Evolutionary conservation across 2,329 filamentous ascomycete species (phyloP).

Genomic region (Ceratocystis destructans): DNA sequence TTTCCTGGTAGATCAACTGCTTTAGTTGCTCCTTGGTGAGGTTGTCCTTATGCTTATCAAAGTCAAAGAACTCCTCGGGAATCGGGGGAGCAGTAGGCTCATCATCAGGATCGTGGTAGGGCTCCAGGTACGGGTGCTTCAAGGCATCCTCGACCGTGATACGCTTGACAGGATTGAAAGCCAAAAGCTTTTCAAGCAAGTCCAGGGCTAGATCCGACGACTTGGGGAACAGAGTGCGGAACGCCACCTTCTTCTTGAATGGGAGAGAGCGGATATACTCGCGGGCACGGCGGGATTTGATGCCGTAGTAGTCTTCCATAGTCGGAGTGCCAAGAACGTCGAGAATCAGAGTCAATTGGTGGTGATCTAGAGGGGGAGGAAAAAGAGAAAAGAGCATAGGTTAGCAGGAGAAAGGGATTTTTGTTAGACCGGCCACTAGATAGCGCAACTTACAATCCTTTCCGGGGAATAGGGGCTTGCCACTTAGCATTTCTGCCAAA

Average conservation of each 20-base stretch:
- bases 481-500: conserved; percentile 94
- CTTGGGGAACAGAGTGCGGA: conserved; percentile 94
- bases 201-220: conserved; percentile 96
- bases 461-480: conserved; percentile 93
- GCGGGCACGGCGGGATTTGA: conserved; percentile 91
- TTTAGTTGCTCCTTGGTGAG: conserved; percentile 97
- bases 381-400: neutral
- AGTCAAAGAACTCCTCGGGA: conserved; percentile 98
- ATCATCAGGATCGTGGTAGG: conserved; percentile 96
- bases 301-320: conserved; percentile 99
- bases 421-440: neutral
- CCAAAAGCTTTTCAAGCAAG: conserved; percentile 84
- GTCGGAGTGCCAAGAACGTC: conserved; percentile 96
- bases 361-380: conserved; percentile 57
- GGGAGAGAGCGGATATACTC: conserved; percentile 97
- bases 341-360: conserved; percentile 91
- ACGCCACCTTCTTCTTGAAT: conserved; percentile 99
- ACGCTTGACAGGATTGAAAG: conserved; percentile 97
- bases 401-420: neutral
- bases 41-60: conserved; percentile 99
- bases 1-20: conserved; percentile 94
- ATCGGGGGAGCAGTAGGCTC: conserved; percentile 95
- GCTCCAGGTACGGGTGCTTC: conserved; percentile 95
- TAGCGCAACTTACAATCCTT: conserved; percentile 68
- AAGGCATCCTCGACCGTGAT: conserved; percentile 96